Evolutionary conservation across 208 protist species (phyloP).

Genomic region (Trypanosoma congolense): DNA sequence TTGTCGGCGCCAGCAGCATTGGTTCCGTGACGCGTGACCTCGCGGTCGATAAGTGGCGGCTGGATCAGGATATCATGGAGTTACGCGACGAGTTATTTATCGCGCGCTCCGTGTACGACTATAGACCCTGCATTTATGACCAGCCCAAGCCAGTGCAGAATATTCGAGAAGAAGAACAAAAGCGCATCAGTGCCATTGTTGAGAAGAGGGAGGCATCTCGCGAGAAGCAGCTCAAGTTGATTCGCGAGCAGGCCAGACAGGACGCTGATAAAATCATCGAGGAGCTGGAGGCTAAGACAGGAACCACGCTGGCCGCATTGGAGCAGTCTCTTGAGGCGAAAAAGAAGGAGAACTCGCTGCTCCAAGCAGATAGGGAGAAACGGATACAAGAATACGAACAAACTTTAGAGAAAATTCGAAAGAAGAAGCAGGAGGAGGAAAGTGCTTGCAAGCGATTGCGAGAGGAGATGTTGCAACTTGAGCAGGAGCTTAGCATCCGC

Average conservation of each 20-base stretch:
- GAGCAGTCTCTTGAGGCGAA: slow-evolving; percentile 74
- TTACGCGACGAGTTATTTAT: slow-evolving; percentile 84
- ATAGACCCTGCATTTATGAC: slow-evolving; percentile 88
- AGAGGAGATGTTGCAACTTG: slow-evolving; percentile 75
- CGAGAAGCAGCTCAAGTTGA: slow-evolving; percentile 64
- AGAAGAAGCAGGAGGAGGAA: slow-evolving; percentile 88
- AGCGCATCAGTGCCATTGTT: slow-evolving; percentile 75
- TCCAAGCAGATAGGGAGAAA: slow-evolving; percentile 74
- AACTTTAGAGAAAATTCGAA: slow-evolving; percentile 82
- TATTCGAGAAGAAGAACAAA: slow-evolving; percentile 86
- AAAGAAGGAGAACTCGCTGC: slow-evolving; percentile 69
- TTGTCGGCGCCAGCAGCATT: slow-evolving; percentile 74
- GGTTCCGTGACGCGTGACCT: slow-evolving; percentile 85
- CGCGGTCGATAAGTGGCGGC: slow-evolving; percentile 85
- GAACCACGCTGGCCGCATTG: slow-evolving; percentile 67
- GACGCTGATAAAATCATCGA: slow-evolving; percentile 70
- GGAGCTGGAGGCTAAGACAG: slow-evolving; percentile 71
- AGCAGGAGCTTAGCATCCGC: slow-evolving; percentile 74
- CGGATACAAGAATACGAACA: slow-evolving; percentile 81
- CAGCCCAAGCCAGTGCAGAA: slow-evolving; percentile 74
- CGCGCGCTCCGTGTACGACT: slow-evolving; percentile 84
- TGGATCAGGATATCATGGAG: slow-evolving; percentile 87
- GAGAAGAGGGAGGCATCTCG: slow-evolving; percentile 65
- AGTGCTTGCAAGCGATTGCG: slow-evolving; percentile 46
- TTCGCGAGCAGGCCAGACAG: slow-evolving; percentile 66